phyloP scores from a whole-genome alignment of 345 rosid species.

The Kernera saxatilis region DNA sequence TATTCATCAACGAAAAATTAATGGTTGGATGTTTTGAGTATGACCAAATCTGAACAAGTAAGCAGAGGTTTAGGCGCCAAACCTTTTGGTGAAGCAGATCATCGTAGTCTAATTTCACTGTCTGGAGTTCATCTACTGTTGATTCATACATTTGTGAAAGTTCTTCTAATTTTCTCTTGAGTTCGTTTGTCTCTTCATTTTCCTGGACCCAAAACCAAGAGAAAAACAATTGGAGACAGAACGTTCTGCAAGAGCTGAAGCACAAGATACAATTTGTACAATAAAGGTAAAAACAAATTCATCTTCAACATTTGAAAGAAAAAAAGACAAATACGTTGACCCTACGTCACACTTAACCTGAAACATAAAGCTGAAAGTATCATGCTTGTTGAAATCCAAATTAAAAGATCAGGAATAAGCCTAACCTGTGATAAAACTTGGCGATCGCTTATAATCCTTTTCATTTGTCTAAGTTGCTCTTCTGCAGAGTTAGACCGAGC shows the following conservation, averaged over 20 bases:
- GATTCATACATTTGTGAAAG: conserved; percentile 43
- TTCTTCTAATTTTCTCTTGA: conserved; percentile 44
- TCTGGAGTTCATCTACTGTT: conserved; percentile 46
- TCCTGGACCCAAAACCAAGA: conserved; percentile 40
- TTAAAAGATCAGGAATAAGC: conserved; percentile 8
- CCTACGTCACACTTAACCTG: background rate
- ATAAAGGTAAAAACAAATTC: background rate
- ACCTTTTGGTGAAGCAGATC: conserved; percentile 68
- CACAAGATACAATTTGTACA: background rate
- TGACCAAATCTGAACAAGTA: conserved; percentile 8
- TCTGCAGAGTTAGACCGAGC: conserved; percentile 37
- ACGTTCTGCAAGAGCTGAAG: conserved; percentile 13
- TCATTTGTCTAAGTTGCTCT: conserved; percentile 49
- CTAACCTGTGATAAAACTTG: conserved; percentile 56
- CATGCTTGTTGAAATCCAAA: background rate
- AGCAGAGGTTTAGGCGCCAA: conserved; percentile 1
- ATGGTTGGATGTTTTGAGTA: background rate
- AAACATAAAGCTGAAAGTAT: conserved; percentile 16
- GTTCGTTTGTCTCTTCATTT: conserved; percentile 44
- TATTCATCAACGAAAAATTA: background rate
- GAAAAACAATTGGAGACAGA: background rate
- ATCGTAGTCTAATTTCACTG: conserved; percentile 50
- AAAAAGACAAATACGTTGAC: background rate
- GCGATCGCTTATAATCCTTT: conserved; percentile 44
- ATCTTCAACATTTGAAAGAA: background rate